Percentiles rank a stretch among this genome's conserved stretches.
Evolutionary conservation across 208 protist genomes (phyloP).

Genomic region (Leptomonas seymouri): DNA sequence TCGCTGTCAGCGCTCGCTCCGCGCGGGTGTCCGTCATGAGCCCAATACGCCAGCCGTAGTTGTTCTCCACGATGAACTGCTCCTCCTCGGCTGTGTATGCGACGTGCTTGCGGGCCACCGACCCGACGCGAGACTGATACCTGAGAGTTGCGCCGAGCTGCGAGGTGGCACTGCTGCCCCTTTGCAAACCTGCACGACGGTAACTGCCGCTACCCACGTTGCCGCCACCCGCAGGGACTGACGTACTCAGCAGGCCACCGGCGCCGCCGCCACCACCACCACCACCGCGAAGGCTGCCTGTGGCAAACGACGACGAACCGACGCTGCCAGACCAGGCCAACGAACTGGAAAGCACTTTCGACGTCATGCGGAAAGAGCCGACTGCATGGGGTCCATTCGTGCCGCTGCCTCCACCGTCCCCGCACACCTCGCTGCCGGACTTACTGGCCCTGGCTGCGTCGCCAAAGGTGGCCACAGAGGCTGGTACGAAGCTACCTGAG

Average conservation of each 20-base stretch:
- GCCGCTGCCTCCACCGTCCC: conserved; percentile 5
- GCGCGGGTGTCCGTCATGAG: conserved; percentile 85
- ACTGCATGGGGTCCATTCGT: conserved; percentile 15
- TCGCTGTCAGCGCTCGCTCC: conserved; percentile 39
- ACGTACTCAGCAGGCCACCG: conserved; percentile 10
- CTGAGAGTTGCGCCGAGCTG: conserved; percentile 44
- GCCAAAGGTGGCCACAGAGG: conserved; percentile 43
- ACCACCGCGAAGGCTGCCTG: conserved; percentile 28
- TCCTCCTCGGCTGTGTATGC: conserved; percentile 83
- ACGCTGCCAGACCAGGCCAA: conserved; percentile 25
- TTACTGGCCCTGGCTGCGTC: conserved; percentile 26
- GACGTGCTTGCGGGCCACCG: conserved; percentile 71
- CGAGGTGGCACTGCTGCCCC: conserved; percentile 26
- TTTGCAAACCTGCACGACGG: conserved; percentile 27
- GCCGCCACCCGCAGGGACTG: neutral
- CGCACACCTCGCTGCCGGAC: conserved; percentile 22
- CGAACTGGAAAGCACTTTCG: conserved; percentile 25
- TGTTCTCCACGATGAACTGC: conserved; percentile 80
- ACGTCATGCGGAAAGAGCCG: conserved; percentile 62
- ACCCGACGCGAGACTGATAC: conserved; percentile 74
- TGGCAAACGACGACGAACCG: conserved; percentile 25
- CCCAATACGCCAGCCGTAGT: conserved; percentile 88
- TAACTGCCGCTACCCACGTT: conserved; percentile 23
- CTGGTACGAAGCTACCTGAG: conserved; percentile 72
- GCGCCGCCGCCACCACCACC: conserved; percentile 1